Evolutionary conservation across 225 moss, liverwort and hornwort species (phyloP).

Genomic region (Straminergon stramineum): DNA sequence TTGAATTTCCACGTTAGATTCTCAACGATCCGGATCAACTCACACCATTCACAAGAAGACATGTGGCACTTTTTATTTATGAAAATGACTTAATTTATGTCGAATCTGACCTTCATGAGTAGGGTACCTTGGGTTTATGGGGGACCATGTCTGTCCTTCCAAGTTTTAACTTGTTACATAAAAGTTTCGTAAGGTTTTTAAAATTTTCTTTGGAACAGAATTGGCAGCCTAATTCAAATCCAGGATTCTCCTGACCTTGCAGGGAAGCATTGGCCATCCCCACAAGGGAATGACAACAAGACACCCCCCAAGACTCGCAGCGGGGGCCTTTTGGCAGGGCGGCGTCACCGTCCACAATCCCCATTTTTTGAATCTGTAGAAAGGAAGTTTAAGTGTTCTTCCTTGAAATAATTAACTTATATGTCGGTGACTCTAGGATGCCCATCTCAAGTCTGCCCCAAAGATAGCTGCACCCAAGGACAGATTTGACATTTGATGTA

Average conservation of each 20-base stretch:
- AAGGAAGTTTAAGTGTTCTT: background rate
- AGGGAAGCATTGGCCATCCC: background rate
- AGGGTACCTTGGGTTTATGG: no score
- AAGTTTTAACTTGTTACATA: no score
- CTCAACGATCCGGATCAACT: no score
- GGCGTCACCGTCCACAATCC: conserved; percentile 1
- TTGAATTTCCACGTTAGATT: no score
- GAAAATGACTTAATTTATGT: no score
- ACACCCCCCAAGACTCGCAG: background rate
- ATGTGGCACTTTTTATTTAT: no score
- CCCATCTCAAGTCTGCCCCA: background rate
- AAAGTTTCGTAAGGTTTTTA: no score
- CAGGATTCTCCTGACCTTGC: background rate
- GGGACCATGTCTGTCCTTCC: no score
- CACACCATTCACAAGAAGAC: no score
- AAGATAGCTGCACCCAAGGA: background rate
- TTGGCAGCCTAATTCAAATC: background rate
- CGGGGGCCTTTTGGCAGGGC: background rate
- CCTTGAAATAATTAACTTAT: no score
- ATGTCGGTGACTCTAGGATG: background rate
- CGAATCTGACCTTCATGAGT: no score
- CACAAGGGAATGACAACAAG: background rate
- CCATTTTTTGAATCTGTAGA: background rate
- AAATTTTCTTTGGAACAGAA: background rate
- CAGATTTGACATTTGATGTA: background rate